Evolutionary conservation across 805 yeast species (phyloP).

Genomic region (Tetrapisispora nanseiensis): DNA sequence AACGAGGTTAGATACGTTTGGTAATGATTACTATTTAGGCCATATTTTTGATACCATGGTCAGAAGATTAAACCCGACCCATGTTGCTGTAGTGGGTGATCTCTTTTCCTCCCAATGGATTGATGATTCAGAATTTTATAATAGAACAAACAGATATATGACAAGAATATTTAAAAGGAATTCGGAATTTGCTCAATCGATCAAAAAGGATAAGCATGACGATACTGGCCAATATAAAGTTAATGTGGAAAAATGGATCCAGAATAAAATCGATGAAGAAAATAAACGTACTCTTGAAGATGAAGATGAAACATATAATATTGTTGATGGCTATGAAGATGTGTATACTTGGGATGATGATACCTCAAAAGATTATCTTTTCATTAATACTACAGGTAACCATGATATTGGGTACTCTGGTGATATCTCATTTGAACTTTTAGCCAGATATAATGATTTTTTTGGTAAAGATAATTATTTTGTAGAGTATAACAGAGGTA

Average conservation of each 20-base stretch:
- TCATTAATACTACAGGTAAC: constrained; percentile 84
- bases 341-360: constrained; percentile 57
- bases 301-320: constrained; percentile 34
- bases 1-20: constrained; percentile 72
- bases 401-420: constrained; percentile 96
- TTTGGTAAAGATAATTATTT: constrained; percentile 85
- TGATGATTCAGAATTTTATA: constrained; percentile 71
- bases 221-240: constrained; percentile 19
- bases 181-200: constrained; percentile 44
- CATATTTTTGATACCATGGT: constrained; percentile 68
- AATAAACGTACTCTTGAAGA: background rate
- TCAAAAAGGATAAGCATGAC: constrained; percentile 27
- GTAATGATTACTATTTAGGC: constrained; percentile 83
- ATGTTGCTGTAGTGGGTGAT: constrained; percentile 88
- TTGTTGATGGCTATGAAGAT: constrained; percentile 49
- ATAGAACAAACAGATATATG: constrained; percentile 65
- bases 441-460: constrained; percentile 60
- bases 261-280: constrained; percentile 8
- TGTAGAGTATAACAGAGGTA: constrained; percentile 54
- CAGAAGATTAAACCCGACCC: constrained; percentile 56
- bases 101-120: constrained; percentile 93
- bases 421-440: constrained; percentile 86
- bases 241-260: constrained; percentile 24
- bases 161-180: constrained; percentile 61
- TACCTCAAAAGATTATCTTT: constrained; percentile 47